Conservation (phyloP, 257 asterid genomes). For the Fraxinus americana region DNA sequence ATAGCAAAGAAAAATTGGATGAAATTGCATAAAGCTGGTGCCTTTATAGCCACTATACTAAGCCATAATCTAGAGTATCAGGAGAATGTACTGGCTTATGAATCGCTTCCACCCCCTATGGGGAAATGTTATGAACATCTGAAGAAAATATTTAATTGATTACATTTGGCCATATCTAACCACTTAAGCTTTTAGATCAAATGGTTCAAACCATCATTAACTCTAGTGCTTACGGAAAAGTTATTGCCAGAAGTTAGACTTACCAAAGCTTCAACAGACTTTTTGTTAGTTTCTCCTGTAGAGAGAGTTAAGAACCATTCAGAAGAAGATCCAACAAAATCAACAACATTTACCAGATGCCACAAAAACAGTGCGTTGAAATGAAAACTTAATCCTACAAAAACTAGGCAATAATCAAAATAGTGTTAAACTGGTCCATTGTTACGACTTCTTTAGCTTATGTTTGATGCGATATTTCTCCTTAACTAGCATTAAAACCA, state of each 20-base stretch:
- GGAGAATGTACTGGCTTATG: neutral
- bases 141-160: no score
- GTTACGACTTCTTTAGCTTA: neutral
- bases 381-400: neutral
- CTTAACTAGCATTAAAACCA: neutral
- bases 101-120: neutral
- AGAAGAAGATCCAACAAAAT: neutral
- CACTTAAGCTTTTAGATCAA: no score
- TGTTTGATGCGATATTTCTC: neutral
- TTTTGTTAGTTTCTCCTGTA: slow-evolving; percentile 63
- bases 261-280: slow-evolving; percentile 78
- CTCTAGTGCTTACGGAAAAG: neutral
- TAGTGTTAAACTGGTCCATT: neutral
- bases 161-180: no score
- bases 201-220: no score
- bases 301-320: slow-evolving; percentile 7
- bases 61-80: neutral
- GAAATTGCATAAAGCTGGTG: neutral
- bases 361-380: neutral
- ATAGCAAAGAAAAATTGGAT: neutral
- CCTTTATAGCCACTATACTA: neutral
- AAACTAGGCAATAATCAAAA: neutral
- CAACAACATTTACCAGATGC: neutral
- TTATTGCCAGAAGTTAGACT: slow-evolving; percentile 16
- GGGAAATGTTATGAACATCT: neutral